These are phyloP conservation scores for Papiliotrema flavescens DNA, from an alignment of 1,284 basidiomycete species.

Conservation along the genomic window DNA sequence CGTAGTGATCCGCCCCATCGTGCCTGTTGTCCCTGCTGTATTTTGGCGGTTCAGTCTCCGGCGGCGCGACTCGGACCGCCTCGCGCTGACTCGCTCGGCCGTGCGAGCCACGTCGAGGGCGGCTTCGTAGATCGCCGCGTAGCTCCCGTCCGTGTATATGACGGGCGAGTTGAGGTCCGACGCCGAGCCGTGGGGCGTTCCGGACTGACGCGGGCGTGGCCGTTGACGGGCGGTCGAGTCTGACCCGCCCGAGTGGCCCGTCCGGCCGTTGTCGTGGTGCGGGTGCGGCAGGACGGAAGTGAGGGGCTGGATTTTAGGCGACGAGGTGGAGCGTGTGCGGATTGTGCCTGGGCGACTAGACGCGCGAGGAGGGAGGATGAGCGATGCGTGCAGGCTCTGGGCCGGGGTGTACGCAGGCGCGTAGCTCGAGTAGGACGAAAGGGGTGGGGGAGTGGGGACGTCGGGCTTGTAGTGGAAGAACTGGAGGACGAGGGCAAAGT, in stretches of 20 bases:
- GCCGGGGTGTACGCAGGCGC: not conserved
- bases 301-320: not conserved
- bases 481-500: conserved; percentile 67
- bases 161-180: not conserved
- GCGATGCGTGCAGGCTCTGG: conserved; percentile 10
- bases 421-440: conserved; percentile 1
- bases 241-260: not conserved
- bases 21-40: not conserved
- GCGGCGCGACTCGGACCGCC: conserved; percentile 10
- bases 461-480: conserved; percentile 65
- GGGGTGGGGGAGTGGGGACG: not conserved
- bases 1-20: not conserved
- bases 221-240: not conserved
- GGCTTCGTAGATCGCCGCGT: conserved; percentile 43
- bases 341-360: conserved; percentile 6
- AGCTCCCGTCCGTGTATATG: conserved; percentile 5
- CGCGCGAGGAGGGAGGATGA: conserved; percentile 14
- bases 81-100: conserved; percentile 38
- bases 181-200: not conserved
- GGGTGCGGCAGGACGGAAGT: not conserved
- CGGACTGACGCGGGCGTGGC: not conserved
- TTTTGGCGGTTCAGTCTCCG: conserved; percentile 12
- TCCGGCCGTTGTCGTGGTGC: not conserved
- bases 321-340: not conserved
- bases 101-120: conserved; percentile 47